Percentiles rank a stretch among this genome's conserved stretches.
Conservation (phyloP, 352 stramenopile genomes). For the Elongisporangium undulatum region DNA sequence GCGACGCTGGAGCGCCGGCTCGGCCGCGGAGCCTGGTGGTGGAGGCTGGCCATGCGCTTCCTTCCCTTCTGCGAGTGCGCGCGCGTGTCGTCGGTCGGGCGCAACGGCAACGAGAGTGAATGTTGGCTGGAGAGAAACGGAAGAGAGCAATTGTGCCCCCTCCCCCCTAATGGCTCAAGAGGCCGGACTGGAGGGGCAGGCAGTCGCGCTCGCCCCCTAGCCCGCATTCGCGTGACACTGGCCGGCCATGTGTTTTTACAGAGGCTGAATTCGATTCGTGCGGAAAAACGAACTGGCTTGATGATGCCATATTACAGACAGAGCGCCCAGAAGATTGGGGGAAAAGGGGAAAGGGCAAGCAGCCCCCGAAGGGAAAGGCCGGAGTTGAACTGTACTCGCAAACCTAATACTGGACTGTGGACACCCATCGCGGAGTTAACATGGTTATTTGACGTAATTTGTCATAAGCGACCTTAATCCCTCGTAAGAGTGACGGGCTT, state of each 20-base stretch:
- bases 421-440: not conserved
- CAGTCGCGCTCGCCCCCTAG: not conserved
- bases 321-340: not conserved
- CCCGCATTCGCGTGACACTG: not conserved
- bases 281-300: not conserved
- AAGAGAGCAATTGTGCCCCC: not conserved
- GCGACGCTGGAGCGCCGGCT: constrained; percentile 11
- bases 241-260: not conserved
- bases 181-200: no score
- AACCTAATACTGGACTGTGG: not conserved
- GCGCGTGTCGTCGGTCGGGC: not conserved
- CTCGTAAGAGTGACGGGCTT: not conserved
- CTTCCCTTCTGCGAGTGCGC: not conserved
- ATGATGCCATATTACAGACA: not conserved
- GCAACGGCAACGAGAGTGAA: not conserved
- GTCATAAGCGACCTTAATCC: not conserved
- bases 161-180: not conserved
- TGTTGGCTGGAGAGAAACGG: not conserved
- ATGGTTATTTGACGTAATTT: not conserved
- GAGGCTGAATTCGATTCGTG: not conserved
- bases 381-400: not conserved
- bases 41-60: not conserved
- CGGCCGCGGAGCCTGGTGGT: constrained; percentile 16
- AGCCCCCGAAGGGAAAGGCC: not conserved
- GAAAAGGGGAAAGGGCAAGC: not conserved